Base-by-base conservation (phyloP, 164 flowering plant genomes). In the Magnolia sinica region DNA sequence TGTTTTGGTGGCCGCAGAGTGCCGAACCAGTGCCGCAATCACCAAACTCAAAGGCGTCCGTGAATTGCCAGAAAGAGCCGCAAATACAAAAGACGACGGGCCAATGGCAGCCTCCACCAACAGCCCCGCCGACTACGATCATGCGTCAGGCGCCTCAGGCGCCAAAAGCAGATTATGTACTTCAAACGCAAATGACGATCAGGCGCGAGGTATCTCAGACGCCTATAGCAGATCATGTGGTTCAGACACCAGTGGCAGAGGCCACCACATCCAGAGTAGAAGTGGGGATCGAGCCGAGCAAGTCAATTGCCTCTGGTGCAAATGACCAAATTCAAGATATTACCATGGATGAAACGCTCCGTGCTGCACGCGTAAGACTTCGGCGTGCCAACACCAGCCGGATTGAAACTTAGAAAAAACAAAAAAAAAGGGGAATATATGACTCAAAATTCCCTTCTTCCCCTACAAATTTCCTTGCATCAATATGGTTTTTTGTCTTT, bases 361-460 rank as follows among this genome's bases (percentile, higher is more conserved):
- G 50, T 3, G 70, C 77, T 16, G 77, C 79, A 27, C 49, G 73
- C 1, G 59, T 24, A 31, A 69, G 66, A 72, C 67, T 74, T 18
- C 61, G 72, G 72, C 77, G 79, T 1, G 29, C 79, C 11, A 22
- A 13, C 79, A 75, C 37, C 76, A 50, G 45, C 70, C 64, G 50
- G 68, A 76, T 22, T 76, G 65, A 79, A 50, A 51, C 37, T 2
- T 0, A 24, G 8, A 11, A 10, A n/a, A 5, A 73, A 59, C 23
- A 4, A 29, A 37, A 3, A 37, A 37, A 37, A 37, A 37, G 5
- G 3, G 6, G 45, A 37, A 71, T 45, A 49, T 45, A 37, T 16
- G 19, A 51, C 29, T 76, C 55, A 24, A 55, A 37, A 37, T 37
- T 2, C 45, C 45, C 6, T 37, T 37, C 3, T 37, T 4, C 5